These are phyloP conservation scores for Fraxinus xanthoxyloides DNA, from an alignment of 305 asterid species.

Conservation along the genomic window DNA sequence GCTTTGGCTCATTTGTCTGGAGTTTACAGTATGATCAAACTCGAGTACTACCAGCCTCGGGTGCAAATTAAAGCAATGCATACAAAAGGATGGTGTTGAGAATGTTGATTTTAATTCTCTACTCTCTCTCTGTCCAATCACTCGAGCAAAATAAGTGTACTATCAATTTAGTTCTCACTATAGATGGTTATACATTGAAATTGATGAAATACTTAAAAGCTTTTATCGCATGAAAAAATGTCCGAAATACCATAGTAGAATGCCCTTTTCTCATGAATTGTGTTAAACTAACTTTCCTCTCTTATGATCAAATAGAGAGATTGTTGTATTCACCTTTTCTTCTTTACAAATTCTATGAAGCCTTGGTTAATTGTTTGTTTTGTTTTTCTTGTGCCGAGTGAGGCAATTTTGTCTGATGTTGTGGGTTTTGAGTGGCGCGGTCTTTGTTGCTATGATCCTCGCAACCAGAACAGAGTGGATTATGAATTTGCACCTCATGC, in stretches of 20 bases:
- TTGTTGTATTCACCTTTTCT: background rate
- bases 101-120: background rate
- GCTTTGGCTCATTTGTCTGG: background rate
- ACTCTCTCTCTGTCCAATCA: background rate
- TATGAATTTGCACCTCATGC: too few species aligned
- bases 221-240: too few species aligned
- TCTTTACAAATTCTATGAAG: too few species aligned
- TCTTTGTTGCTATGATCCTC: too few species aligned
- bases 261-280: background rate
- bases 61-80: background rate
- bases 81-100: background rate
- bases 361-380: too few species aligned
- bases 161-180: conserved; percentile 4
- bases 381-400: too few species aligned
- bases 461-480: too few species aligned
- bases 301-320: background rate
- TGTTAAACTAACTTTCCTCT: background rate
- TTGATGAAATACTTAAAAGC: background rate
- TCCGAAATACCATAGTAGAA: background rate
- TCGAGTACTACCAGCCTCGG: background rate
- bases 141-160: background rate
- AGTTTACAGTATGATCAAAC: background rate
- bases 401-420: too few species aligned
- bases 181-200: background rate
- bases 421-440: too few species aligned